A percentile compares a stretch with the other conserved stretches of the same genome.
Evolutionary conservation across 1,284 basidiomycete genomes (phyloP).

Genomic region (Malassezia caprae): DNA sequence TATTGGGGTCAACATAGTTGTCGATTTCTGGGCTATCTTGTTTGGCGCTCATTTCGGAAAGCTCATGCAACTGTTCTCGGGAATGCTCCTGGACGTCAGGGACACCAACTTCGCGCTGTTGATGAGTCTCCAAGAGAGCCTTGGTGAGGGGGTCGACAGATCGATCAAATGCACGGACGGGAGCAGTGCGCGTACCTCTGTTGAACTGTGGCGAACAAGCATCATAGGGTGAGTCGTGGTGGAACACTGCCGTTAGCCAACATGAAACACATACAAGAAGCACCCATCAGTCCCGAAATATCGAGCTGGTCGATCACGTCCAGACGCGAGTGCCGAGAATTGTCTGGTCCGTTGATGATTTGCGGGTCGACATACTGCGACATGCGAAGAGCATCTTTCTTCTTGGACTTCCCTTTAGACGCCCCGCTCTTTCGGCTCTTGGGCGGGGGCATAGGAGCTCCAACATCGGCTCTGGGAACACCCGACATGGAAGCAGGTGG

Average conservation of each 20-base stretch:
- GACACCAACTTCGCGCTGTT: conserved; percentile 8
- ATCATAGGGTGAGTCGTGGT: conserved; percentile 47
- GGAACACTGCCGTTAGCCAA: conserved; percentile 27
- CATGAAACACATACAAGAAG: conserved; percentile 23
- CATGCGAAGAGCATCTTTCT: neutral
- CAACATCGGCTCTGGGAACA: neutral
- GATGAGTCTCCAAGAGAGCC: conserved; percentile 16
- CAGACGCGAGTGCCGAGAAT: conserved; percentile 20
- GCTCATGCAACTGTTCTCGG: conserved; percentile 18
- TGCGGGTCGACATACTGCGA: conserved; percentile 16
- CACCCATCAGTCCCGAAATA: conserved; percentile 36
- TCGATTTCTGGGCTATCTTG: neutral
- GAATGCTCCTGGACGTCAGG: conserved; percentile 18
- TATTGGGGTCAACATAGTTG: conserved; percentile 15
- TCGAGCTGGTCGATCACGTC: conserved; percentile 46
- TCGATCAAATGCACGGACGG: conserved; percentile 41
- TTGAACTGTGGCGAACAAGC: conserved; percentile 43
- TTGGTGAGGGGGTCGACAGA: conserved; percentile 41
- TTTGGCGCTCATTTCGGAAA: conserved; percentile 17
- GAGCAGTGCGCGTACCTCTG: conserved; percentile 25
- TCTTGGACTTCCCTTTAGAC: neutral
- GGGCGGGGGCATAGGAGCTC: conserved; percentile 6
- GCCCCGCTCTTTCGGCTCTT: conserved; percentile 2
- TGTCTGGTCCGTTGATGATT: neutral
- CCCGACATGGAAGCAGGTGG: neutral